These are phyloP conservation scores for Phytopythium chamaehyphon DNA, from an alignment of 352 stramenopile species.

Conservation along the genomic window DNA sequence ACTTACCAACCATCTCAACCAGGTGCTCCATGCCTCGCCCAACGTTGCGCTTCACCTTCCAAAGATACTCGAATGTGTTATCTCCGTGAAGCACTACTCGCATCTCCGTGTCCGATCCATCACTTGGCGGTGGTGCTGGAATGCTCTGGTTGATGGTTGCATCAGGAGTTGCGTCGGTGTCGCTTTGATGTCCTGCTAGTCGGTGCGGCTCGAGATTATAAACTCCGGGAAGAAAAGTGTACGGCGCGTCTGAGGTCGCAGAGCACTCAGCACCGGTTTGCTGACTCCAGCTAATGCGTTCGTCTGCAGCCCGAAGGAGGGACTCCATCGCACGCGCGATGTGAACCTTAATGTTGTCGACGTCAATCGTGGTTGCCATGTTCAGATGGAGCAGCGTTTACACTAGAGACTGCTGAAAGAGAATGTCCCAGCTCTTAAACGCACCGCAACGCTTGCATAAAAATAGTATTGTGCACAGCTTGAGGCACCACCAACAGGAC, in stretches of 20 bases:
- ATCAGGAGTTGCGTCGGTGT: not conserved
- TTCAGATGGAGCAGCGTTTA: not conserved
- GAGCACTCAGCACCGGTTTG: not conserved
- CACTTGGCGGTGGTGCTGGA: not conserved
- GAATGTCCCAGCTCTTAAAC: too few species aligned
- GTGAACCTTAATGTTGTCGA: constrained; percentile 44
- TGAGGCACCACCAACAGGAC: not conserved
- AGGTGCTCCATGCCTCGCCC: constrained; percentile 63
- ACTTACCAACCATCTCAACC: constrained; percentile 61
- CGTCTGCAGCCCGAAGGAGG: constrained; percentile 52
- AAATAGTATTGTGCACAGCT: too few species aligned
- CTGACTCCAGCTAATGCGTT: constrained; percentile 57
- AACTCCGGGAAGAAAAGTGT: constrained; percentile 60
- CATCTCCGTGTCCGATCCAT: constrained; percentile 31
- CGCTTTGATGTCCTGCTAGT: not conserved
- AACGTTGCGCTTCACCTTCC: constrained; percentile 50
- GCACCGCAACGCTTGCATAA: too few species aligned
- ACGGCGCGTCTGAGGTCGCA: constrained; percentile 9
- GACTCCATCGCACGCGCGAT: constrained; percentile 57
- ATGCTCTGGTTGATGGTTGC: not conserved
- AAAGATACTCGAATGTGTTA: constrained; percentile 80
- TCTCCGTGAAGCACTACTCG: constrained; percentile 66
- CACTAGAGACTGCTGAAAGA: not conserved
- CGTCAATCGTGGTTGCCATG: constrained; percentile 25
- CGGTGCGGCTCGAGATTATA: constrained; percentile 20